These are phyloP conservation scores for Boletus sp. DNA, from an alignment of 768 basidiomycete genomes.

Conservation along the genomic window DNA sequence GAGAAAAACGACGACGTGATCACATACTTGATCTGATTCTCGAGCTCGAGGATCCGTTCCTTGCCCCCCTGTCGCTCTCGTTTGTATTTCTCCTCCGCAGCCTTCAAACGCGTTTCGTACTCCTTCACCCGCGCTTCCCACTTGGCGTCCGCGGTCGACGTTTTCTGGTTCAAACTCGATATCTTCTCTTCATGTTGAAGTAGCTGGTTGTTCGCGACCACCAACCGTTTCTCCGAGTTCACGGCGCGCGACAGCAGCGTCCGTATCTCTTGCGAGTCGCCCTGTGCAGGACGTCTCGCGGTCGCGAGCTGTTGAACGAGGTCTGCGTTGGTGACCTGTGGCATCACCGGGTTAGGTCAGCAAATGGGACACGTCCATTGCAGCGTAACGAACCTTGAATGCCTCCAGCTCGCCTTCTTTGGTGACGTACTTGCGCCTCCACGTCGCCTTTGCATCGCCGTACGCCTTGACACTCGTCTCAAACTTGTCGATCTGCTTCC, in stretches of 20 bases:
- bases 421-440: conserved; percentile 77
- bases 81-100: conserved; percentile 90
- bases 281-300: conserved; percentile 56
- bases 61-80: conserved; percentile 92
- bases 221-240: conserved; percentile 86
- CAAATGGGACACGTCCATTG: not conserved
- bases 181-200: conserved; percentile 83
- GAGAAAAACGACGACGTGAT: conserved; percentile 6
- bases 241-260: conserved; percentile 70
- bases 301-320: conserved; percentile 66
- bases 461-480: conserved; percentile 81
- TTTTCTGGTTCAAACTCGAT: conserved; percentile 70
- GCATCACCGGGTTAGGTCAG: not conserved
- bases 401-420: conserved; percentile 92
- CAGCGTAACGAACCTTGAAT: conserved; percentile 59
- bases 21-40: conserved; percentile 75
- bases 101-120: conserved; percentile 77
- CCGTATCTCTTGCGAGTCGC: conserved; percentile 67
- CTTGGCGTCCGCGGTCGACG: conserved; percentile 70
- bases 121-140: conserved; percentile 97
- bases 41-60: conserved; percentile 74
- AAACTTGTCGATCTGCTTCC: conserved; percentile 92
- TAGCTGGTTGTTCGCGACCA: conserved; percentile 82
- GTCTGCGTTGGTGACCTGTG: conserved; percentile 70
- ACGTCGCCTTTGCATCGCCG: conserved; percentile 75